A percentile compares a stretch with the other conserved stretches of the same genome.
These are phyloP conservation scores for Penicillium egyptiacum DNA, from an alignment of 495 filamentous ascomycete species.

Conservation along the genomic window DNA sequence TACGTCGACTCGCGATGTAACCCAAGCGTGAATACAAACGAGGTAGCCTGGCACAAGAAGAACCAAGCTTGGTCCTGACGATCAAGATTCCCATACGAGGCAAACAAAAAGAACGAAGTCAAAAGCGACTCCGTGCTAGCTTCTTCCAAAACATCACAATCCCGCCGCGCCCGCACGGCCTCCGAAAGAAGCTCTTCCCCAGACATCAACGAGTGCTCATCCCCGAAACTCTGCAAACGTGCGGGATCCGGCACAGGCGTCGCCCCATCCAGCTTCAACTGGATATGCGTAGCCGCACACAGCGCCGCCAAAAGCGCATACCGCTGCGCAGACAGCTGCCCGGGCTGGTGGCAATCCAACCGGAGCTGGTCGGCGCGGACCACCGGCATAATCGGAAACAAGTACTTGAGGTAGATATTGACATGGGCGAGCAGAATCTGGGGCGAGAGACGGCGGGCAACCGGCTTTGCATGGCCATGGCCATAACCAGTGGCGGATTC, in stretches of 20 bases:
- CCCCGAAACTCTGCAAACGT: slow-evolving; percentile 52
- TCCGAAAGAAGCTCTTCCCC: slow-evolving; percentile 66
- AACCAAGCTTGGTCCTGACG: slow-evolving; percentile 57
- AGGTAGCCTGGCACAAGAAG: slow-evolving; percentile 62
- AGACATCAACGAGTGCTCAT: slow-evolving; percentile 44
- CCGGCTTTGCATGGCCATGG: slow-evolving; percentile 19
- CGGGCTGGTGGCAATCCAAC: slow-evolving; percentile 61
- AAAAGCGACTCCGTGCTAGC: slow-evolving; percentile 62
- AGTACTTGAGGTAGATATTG: slow-evolving; percentile 53
- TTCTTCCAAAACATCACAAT: slow-evolving; percentile 69
- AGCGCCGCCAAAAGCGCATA: slow-evolving; percentile 79
- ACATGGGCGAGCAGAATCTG: slow-evolving; percentile 44
- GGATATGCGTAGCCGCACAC: slow-evolving; percentile 83
- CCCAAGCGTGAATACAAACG: slow-evolving; percentile 57
- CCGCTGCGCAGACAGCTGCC: slow-evolving; percentile 57
- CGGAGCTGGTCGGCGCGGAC: slow-evolving; percentile 67
- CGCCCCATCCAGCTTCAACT: slow-evolving; percentile 61
- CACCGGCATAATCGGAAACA: slow-evolving; percentile 84
- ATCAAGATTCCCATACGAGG: slow-evolving; percentile 67
- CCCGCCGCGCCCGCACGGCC: slow-evolving; percentile 69
- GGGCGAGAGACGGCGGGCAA: slow-evolving; percentile 32
- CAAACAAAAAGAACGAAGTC: slow-evolving; percentile 80
- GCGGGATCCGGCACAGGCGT: slow-evolving; percentile 53
- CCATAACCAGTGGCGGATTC: slow-evolving; percentile 27
- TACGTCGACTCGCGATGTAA: slow-evolving; percentile 59